Evolutionary conservation across 2,329 filamentous ascomycete genomes (phyloP), one percentile per base, ranked within the genome.

Genomic region (Macrophomina tecta): DNA sequence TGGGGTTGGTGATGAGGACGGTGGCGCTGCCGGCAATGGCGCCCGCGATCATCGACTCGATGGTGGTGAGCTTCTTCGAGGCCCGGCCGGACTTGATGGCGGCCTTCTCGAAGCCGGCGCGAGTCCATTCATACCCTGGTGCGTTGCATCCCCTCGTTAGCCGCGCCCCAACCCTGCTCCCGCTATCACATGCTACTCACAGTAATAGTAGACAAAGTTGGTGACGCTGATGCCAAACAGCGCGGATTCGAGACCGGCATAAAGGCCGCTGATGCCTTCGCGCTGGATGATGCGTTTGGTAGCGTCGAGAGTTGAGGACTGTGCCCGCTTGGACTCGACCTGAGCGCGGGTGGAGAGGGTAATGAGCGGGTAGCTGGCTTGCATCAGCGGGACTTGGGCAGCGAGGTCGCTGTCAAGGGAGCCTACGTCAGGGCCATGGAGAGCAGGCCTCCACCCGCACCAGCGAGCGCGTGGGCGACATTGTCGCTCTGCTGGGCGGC

Each of bases 201-300:
- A 99, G 85, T 98, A 99, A 83, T 99, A 99, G 86, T 99, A 99
- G 56, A 99, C 94, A 78, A 99, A 99, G 84, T 99, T 99, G 74
- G 95, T 99, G 73, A 99, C 90, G 80, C 91, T 95, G 83, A 99
- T 98, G 78, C 95, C 95, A 80, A 99, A 97, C 53, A 99, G 85
- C 62, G 95, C 95, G 69, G 92, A 96, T 79, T 97, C 93, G 68
- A 99, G 88, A 49, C 95, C 95, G 6, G 95, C 90, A 78, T 98
- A 99, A 42, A 99, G 88, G 38, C 95, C 95, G 2, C 87, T 83
- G 66, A 97, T 83, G 73, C 95, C 95, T 81, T 99, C 95, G 73
- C 95, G 91, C 73, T 94, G 91, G 70, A 99, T 86, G 77, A 99
- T 98, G 74, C 89, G 89, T 73, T 89, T 89, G 69, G 95, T 89